Percentiles rank a stretch among this genome's conserved stretches.
Conservation (phyloP, 352 stramenopile species). For the Globisporangium spiculum region DNA sequence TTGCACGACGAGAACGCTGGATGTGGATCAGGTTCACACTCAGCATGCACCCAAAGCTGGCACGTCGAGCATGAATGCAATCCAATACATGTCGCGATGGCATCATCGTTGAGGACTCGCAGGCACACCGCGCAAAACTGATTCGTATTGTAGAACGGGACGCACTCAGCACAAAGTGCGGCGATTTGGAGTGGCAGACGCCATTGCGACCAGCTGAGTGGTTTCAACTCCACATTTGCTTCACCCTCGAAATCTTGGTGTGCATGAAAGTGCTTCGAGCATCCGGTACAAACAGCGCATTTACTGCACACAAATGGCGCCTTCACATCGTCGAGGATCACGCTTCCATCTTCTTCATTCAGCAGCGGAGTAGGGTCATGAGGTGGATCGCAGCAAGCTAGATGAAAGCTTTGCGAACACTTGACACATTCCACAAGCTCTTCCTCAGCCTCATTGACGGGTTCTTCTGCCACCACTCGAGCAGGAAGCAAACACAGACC, state of each 20-base stretch:
- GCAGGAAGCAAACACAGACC: constrained; percentile 26
- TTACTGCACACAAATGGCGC: constrained; percentile 69
- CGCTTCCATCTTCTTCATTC: constrained; percentile 46
- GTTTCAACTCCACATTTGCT: not conserved
- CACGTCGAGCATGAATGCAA: constrained; percentile 75
- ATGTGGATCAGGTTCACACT: constrained; percentile 75
- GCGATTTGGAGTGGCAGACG: constrained; percentile 58
- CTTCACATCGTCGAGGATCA: constrained; percentile 61
- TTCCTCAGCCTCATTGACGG: constrained; percentile 17
- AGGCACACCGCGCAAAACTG: constrained; percentile 79
- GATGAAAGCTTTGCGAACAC: constrained; percentile 55
- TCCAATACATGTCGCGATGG: constrained; percentile 41
- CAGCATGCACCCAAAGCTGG: constrained; percentile 74
- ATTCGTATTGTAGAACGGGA: constrained; percentile 58
- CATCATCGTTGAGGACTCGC: constrained; percentile 38
- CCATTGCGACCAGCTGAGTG: constrained; percentile 65
- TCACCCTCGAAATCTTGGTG: constrained; percentile 6
- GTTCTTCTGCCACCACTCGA: not conserved
- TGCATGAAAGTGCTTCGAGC: constrained; percentile 18
- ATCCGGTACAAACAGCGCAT: constrained; percentile 67
- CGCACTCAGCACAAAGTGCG: constrained; percentile 61
- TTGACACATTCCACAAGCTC: constrained; percentile 54
- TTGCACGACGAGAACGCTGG: constrained; percentile 45
- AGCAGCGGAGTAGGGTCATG: constrained; percentile 55
- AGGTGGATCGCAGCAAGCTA: constrained; percentile 76